These are phyloP conservation scores for Aspergillus chevalieri DNA, from an alignment of 2,329 filamentous ascomycete species.

Conservation along the genomic window DNA sequence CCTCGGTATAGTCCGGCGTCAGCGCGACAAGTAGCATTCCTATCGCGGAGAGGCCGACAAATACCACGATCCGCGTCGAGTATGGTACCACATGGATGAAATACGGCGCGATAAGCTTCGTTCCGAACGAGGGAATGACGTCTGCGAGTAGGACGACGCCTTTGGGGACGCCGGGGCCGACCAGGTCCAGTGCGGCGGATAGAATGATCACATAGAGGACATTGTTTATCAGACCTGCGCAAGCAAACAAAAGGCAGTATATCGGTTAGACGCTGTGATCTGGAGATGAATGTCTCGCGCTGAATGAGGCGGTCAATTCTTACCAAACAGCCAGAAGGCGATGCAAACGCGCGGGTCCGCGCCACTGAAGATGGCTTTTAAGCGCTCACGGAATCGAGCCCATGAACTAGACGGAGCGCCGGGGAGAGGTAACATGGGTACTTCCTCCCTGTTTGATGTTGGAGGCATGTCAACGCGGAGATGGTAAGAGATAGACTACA, in stretches of 20 bases:
- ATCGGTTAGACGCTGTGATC: neutral
- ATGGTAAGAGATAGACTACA: neutral
- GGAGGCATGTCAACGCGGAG: slow-evolving; percentile 18
- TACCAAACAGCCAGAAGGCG: slow-evolving; percentile 94
- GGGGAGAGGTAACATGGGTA: slow-evolving; percentile 47
- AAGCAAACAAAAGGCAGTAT: neutral
- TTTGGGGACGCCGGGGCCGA: slow-evolving; percentile 79
- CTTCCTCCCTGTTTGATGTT: slow-evolving; percentile 14
- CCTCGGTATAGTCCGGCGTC: slow-evolving; percentile 56
- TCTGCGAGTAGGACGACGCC: slow-evolving; percentile 89
- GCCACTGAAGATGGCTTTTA: slow-evolving; percentile 58
- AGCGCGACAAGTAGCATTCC: slow-evolving; percentile 89
- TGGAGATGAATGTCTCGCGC: neutral
- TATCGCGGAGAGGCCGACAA: slow-evolving; percentile 66
- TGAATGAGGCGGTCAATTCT: slow-evolving; percentile 11
- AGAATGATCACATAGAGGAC: slow-evolving; percentile 97
- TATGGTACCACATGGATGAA: slow-evolving; percentile 89
- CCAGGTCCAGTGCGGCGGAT: slow-evolving; percentile 89
- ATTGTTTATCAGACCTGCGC: slow-evolving; percentile 81
- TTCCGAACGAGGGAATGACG: slow-evolving; percentile 80
- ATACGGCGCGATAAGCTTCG: slow-evolving; percentile 85
- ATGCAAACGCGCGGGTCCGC: slow-evolving; percentile 65
- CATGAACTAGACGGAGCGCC: slow-evolving; percentile 61
- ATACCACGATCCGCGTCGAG: slow-evolving; percentile 63
- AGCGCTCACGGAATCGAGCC: slow-evolving; percentile 63